Conservation (phyloP, 805 yeast genomes). For the Priceomyces castillae region DNA sequence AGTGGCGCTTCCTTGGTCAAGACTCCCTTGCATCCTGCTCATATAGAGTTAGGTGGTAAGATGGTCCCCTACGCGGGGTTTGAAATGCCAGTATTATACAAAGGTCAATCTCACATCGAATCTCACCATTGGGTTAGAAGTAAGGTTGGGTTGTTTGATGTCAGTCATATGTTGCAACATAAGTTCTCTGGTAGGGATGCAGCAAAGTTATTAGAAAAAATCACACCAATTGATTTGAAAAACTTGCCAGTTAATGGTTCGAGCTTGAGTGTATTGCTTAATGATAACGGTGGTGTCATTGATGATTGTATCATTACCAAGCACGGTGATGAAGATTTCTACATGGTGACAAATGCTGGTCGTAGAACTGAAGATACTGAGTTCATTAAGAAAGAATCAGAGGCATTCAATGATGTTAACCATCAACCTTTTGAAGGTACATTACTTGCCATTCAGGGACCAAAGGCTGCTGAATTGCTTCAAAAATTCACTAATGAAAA, state of each 20-base stretch:
- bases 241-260: conserved; percentile 55
- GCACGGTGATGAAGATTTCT: conserved; percentile 70
- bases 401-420: conserved; percentile 34
- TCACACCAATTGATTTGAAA: conserved; percentile 87
- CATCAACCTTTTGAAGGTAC: conserved; percentile 61
- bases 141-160: conserved; percentile 90
- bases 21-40: conserved; percentile 83
- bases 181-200: conserved; percentile 67
- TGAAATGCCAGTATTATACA: conserved; percentile 89
- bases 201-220: conserved; percentile 62
- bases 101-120: conserved; percentile 81
- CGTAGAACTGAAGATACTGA: conserved; percentile 77
- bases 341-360: conserved; percentile 95
- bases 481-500: conserved; percentile 60
- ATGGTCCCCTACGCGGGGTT: conserved; percentile 98
- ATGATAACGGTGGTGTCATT: conserved; percentile 75
- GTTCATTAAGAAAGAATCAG: conserved; percentile 57
- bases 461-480: conserved; percentile 67
- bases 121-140: conserved; percentile 93
- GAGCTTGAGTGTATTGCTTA: conserved; percentile 73
- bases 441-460: conserved; percentile 91
- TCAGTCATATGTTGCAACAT: conserved; percentile 97
- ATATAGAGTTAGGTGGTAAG: conserved; percentile 74
- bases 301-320: conserved; percentile 93
- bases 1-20: conserved; percentile 36